These are phyloP conservation scores for Eimeria zaria DNA, from an alignment of 169 alveolate genomes.

Conservation along the genomic window DNA sequence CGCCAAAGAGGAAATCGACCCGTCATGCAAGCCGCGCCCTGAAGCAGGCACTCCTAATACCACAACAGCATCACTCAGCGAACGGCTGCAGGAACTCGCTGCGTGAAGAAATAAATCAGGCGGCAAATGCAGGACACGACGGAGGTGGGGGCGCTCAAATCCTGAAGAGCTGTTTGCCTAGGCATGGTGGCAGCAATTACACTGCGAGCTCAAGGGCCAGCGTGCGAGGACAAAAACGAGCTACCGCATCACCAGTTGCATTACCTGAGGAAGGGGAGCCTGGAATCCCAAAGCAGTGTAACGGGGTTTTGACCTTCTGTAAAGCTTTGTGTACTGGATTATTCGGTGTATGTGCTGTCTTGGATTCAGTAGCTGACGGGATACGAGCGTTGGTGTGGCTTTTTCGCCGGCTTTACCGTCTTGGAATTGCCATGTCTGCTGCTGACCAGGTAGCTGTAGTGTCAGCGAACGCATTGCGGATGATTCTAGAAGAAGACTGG, in stretches of 20 bases:
- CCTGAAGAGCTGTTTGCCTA: background rate
- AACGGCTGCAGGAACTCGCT: background rate
- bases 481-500: conserved; percentile 59
- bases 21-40: conserved; percentile 31
- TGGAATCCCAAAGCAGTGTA: background rate
- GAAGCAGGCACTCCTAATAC: conserved; percentile 1
- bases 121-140: background rate
- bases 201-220: background rate
- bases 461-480: conserved; percentile 30
- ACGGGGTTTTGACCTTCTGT: background rate
- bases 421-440: background rate
- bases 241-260: background rate
- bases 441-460: conserved; percentile 22
- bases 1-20: background rate
- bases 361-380: background rate
- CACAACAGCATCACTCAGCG: background rate
- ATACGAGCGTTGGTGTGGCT: conserved; percentile 39
- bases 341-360: background rate
- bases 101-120: conserved; percentile 23
- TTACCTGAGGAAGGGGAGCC: background rate
- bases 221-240: background rate
- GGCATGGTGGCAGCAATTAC: background rate
- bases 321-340: background rate
- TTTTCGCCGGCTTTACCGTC: background rate
- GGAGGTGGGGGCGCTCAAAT: background rate